Evolutionary conservation across 108 stramenopile species (phyloP).

Genomic region (Aurantiochytrium sp.): DNA sequence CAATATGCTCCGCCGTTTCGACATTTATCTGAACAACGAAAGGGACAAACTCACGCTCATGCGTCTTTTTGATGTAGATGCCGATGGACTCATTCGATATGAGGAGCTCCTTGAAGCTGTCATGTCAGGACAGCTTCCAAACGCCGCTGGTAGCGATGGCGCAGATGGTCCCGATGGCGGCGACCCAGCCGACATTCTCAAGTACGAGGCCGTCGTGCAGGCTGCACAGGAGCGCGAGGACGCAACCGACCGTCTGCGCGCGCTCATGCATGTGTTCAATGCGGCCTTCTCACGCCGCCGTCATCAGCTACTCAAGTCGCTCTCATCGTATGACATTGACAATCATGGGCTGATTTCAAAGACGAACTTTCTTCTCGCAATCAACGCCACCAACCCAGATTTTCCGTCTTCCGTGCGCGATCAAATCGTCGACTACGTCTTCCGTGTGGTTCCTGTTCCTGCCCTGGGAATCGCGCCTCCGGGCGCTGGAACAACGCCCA

Average conservation of each 20-base stretch:
- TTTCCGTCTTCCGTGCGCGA: background rate
- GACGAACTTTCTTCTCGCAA: background rate
- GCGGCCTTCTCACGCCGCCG: background rate
- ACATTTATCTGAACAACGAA: slow-evolving; percentile 24
- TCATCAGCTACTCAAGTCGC: background rate
- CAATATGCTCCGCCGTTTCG: background rate
- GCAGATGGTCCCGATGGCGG: too few relatives aligned
- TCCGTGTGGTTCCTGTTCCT: background rate
- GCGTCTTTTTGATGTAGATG: slow-evolving; percentile 37
- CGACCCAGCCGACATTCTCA: background rate
- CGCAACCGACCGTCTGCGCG: background rate
- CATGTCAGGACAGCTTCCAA: background rate
- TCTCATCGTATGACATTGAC: background rate
- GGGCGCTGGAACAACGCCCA: background rate
- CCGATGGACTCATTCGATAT: slow-evolving; percentile 37
- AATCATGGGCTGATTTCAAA: background rate
- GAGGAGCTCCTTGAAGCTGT: slow-evolving; percentile 27
- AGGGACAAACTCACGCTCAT: slow-evolving; percentile 38
- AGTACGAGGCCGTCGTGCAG: background rate
- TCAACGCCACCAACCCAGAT: background rate
- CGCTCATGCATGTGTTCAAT: background rate
- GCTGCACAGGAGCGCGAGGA: background rate
- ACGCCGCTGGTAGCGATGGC: background rate
- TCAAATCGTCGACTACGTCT: background rate
- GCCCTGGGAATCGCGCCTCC: background rate